These are phyloP conservation scores for Monascus purpureus DNA, from an alignment of 495 filamentous ascomycete species.

Conservation along the genomic window DNA sequence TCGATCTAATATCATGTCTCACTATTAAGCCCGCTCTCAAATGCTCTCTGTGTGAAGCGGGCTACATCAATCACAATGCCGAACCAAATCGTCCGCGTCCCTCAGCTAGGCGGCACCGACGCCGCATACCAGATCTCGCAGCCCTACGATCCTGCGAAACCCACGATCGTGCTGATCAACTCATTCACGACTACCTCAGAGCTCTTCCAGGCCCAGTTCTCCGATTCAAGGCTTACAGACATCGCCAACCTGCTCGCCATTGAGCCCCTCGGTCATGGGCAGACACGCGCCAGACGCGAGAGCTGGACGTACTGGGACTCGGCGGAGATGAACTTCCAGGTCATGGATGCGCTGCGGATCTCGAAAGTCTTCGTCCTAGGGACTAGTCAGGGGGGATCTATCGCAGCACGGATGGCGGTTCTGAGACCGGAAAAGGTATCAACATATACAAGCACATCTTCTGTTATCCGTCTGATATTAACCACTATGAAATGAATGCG, in stretches of 20 bases:
- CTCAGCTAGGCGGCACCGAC: constrained; percentile 23
- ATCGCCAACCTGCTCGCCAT: constrained; percentile 34
- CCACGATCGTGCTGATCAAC: constrained; percentile 25
- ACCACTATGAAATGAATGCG: background rate
- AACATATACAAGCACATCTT: background rate
- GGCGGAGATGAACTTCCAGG: constrained; percentile 34
- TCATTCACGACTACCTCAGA: constrained; percentile 21
- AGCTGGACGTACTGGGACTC: constrained; percentile 42
- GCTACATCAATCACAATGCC: constrained; percentile 6
- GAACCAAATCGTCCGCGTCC: constrained; percentile 14
- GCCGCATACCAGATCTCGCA: constrained; percentile 19
- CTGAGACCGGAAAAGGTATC: constrained; percentile 41
- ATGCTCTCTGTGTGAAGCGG: no score
- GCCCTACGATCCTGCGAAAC: constrained; percentile 20
- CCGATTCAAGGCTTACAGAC: constrained; percentile 9
- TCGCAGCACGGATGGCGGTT: constrained; percentile 44
- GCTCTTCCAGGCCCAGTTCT: constrained; percentile 17
- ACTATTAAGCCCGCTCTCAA: no score
- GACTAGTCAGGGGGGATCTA: constrained; percentile 51
- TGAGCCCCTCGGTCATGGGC: constrained; percentile 38
- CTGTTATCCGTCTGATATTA: background rate
- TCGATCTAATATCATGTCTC: no score
- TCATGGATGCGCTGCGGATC: constrained; percentile 38
- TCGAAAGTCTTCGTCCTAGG: constrained; percentile 43
- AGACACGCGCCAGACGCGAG: constrained; percentile 24